Percentiles rank a stretch among this genome's conserved stretches.
Conservation (phyloP, 176 grass and related monocot species). For the Avena sativa region DNA sequence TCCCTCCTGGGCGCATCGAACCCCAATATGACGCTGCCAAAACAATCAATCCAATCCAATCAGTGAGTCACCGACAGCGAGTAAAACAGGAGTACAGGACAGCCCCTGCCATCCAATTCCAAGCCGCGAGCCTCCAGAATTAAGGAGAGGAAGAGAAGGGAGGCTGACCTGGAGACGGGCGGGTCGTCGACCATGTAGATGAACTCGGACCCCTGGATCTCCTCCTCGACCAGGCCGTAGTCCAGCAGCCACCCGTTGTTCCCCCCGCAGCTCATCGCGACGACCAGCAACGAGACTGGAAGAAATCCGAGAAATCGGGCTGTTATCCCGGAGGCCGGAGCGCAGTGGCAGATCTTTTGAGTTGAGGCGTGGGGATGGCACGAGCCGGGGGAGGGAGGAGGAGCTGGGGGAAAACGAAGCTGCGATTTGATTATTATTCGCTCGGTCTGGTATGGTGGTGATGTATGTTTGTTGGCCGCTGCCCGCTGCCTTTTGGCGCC, state of each 20-base stretch:
- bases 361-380: slow-evolving; percentile 26
- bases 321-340: not conserved
- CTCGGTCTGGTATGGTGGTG: not conserved
- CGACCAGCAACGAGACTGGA: not conserved
- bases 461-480: not conserved
- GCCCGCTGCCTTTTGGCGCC: slow-evolving; percentile 31
- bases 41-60: not conserved
- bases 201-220: slow-evolving; percentile 66
- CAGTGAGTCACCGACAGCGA: not conserved
- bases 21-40: slow-evolving; percentile 75
- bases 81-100: not conserved
- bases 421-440: not conserved
- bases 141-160: not conserved
- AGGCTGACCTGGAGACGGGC: slow-evolving; percentile 58
- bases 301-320: not conserved
- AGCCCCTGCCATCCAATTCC: not conserved
- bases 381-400: not conserved
- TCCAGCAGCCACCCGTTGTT: slow-evolving; percentile 72
- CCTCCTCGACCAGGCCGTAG: slow-evolving; percentile 69
- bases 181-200: slow-evolving; percentile 79
- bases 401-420: not conserved
- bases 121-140: not conserved
- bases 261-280: slow-evolving; percentile 49
- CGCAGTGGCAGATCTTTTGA: not conserved
- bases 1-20: slow-evolving; percentile 72